A percentile compares a stretch with the other conserved stretches of the same genome.
Conservation (phyloP, 2,329 filamentous ascomycete genomes). For the Xylaria polymorpha region DNA sequence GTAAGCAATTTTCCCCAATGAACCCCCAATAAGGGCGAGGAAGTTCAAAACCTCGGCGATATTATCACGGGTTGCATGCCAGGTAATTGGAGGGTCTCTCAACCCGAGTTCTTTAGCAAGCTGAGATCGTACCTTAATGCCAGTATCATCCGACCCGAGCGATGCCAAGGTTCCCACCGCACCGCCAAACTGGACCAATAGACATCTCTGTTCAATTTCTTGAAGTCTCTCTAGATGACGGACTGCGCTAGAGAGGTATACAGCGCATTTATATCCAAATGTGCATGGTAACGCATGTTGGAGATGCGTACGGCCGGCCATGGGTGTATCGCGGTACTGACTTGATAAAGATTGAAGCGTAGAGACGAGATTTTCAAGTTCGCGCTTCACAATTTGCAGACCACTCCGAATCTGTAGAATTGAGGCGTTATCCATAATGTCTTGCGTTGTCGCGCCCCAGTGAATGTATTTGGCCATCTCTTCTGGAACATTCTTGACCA, state of each 20-base stretch:
- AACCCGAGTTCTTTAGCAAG: conserved; percentile 8
- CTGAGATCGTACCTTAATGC: not conserved
- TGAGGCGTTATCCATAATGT: conserved; percentile 9
- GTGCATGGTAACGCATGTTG: conserved; percentile 5
- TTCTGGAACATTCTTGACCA: not conserved
- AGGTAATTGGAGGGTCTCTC: conserved; percentile 6
- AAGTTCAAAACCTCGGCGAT: conserved; percentile 6
- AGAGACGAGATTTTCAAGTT: conserved; percentile 7
- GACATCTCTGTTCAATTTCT: conserved; percentile 5
- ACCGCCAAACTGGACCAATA: conserved; percentile 6
- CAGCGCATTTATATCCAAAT: conserved; percentile 7
- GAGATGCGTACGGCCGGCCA: conserved; percentile 8
- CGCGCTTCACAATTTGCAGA: conserved; percentile 2
- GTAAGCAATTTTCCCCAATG: conserved; percentile 8
- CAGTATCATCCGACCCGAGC: conserved; percentile 3
- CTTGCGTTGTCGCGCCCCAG: conserved; percentile 9
- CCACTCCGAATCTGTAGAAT: conserved; percentile 5
- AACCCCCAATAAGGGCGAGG: conserved; percentile 1
- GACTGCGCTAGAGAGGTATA: conserved; percentile 4
- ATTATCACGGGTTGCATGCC: conserved; percentile 1
- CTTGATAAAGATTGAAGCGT: conserved; percentile 2
- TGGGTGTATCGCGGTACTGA: conserved; percentile 8
- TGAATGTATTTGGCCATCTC: conserved; percentile 10
- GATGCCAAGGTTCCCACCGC: conserved; percentile 3
- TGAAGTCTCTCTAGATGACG: conserved; percentile 1